Base-by-base conservation (phyloP, 768 basidiomycete species). In the Tricholoma furcatifolium region DNA sequence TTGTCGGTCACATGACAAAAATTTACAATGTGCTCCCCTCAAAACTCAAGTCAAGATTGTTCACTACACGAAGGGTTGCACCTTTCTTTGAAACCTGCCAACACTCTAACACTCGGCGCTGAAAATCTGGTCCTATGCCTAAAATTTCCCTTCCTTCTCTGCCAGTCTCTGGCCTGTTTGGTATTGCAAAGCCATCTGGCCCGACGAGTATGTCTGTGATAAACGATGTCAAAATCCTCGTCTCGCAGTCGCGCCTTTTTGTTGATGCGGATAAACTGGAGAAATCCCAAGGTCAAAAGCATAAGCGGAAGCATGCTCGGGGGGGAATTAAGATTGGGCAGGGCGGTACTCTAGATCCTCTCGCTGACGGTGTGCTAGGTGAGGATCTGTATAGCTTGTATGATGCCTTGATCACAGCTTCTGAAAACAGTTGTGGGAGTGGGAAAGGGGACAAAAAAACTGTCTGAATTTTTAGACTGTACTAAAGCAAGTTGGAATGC, bases 301-400 rank as follows among this genome's bases (percentile, higher is more conserved):
- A 65, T 7, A 68, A 67, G n/a, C 70, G 74, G 21, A 79, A 77
- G 55, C 67, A 70, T 41, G 67, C 69, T 47, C 74, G 74, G 44
- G 77, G 81, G 18, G 62, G 69, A 2, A 74, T 94, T 48, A 95
- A 96, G 70, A 82, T 95, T 44, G 94, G 93, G 1, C 91, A 94
- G 68, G 93, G 93, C 24, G 94, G 97, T 4, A 99, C 97, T 3
- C 74, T 99, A 45, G 97, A 99, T 73, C 97, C 97, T 14, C 77
- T 98, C 32, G 97, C 97, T 5, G 93, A 97, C 68, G 96, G 96
- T 40, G 93, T 97, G 14, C 74, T 98, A 57, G 92, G 94, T 94
- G 77, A 53, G 43, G 15, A n/a, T 27, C 32, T 44, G 15, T 32
- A 38, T 6, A 55, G 20, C 35, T 12, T 23, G 18, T 34, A 10